Percentiles rank a stretch among this genome's conserved stretches.
phyloP scores from a whole-genome alignment of 176 grass and related monocot species.

The Carex myosuroides region DNA sequence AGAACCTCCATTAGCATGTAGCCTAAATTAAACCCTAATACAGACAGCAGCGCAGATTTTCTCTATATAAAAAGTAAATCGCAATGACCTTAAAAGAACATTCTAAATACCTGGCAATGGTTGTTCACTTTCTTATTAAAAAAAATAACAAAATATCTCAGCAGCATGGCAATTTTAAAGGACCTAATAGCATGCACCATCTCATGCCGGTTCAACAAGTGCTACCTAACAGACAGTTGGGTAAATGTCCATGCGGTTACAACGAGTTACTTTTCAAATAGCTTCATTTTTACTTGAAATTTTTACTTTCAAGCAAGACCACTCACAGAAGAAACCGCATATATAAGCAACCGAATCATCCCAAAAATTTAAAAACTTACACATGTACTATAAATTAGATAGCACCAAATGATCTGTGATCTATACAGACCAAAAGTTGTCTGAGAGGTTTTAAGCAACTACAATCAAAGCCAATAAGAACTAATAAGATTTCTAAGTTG shows the following conservation, averaged over 20 bases:
- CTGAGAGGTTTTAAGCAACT: not conserved
- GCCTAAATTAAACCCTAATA: not conserved
- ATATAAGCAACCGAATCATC: not conserved
- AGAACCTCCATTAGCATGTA: not conserved
- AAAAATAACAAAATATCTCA: not conserved
- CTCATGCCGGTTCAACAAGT: not conserved
- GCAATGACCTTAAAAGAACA: not conserved
- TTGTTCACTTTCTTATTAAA: not conserved
- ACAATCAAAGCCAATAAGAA: not conserved
- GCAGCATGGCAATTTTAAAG: not conserved
- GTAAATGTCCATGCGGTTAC: not conserved
- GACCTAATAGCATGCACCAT: not conserved
- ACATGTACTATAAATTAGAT: not conserved
- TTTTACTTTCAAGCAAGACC: not conserved
- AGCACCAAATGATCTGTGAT: not conserved
- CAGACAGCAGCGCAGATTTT: not conserved
- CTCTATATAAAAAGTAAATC: not conserved
- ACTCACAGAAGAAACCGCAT: not conserved
- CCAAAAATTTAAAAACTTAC: not conserved
- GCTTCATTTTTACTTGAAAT: not conserved
- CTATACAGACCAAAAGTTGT: not conserved
- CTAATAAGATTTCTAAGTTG: not conserved
- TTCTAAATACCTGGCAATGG: not conserved
- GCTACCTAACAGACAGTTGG: not conserved
- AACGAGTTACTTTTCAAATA: not conserved